Percentiles rank a stretch among this genome's conserved stretches.
Conservation (phyloP, 2,329 filamentous ascomycete species). For the Exophiala sideris region DNA sequence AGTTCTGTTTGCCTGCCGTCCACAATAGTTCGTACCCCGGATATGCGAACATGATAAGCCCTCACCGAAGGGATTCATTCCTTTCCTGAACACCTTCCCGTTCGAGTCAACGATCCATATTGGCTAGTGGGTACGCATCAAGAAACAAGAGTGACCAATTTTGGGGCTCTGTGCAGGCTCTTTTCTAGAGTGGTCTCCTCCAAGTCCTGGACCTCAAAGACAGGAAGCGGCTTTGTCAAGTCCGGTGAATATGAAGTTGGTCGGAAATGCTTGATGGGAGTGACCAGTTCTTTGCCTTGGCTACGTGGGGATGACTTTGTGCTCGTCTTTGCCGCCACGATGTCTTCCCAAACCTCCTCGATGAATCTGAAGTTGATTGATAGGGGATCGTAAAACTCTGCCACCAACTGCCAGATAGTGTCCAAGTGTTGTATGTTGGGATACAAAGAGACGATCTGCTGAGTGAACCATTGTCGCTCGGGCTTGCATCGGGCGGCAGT, state of each 20-base stretch:
- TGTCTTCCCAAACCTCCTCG: conserved; percentile 15
- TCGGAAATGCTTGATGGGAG: background rate
- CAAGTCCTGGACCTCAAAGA: background rate
- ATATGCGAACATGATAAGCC: too few relatives aligned
- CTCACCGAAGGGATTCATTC: too few relatives aligned
- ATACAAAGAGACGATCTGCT: conserved; percentile 6
- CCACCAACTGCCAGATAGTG: conserved; percentile 12
- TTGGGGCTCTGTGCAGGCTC: background rate
- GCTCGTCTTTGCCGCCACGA: background rate
- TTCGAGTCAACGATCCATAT: too few relatives aligned
- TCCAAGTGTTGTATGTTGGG: conserved; percentile 13
- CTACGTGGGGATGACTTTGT: background rate
- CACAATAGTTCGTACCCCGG: too few relatives aligned
- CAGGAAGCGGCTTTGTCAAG: background rate
- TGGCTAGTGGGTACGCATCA: too few relatives aligned
- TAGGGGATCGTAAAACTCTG: conserved; percentile 19
- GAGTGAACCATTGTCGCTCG: conserved; percentile 19
- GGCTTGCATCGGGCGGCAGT: conserved; percentile 1
- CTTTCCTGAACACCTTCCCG: too few relatives aligned
- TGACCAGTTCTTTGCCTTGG: background rate
- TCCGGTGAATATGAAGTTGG: background rate
- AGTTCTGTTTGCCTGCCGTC: too few relatives aligned
- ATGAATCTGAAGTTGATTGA: conserved; percentile 9
- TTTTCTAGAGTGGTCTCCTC: background rate
- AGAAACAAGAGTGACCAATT: too few relatives aligned